phyloP scores from a whole-genome alignment of 169 alveolate genomes.

The Theileria luwenshuni region DNA sequence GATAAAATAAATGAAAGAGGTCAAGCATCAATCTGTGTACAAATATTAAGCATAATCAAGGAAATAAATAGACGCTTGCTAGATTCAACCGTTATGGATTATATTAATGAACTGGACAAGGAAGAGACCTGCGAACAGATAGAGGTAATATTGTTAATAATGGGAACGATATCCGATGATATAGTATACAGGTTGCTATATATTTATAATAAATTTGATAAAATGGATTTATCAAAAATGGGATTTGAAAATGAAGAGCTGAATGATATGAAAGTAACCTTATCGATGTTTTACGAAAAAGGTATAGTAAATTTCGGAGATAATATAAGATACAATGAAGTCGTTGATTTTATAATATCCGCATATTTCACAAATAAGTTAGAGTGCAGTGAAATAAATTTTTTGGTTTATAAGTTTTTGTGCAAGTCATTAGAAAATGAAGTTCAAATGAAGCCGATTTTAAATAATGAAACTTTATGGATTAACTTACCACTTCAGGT shows the following conservation, averaged over 20 bases:
- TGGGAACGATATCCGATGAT: not conserved
- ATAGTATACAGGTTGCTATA: not conserved
- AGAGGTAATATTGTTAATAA: slow-evolving; percentile 2
- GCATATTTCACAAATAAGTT: not conserved
- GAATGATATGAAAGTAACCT: not conserved
- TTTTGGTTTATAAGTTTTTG: not conserved
- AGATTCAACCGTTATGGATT: slow-evolving; percentile 2
- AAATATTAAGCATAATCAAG: not conserved
- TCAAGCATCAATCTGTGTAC: not conserved
- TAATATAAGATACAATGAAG: not conserved
- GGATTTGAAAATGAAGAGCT: not conserved
- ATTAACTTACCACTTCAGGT: not conserved
- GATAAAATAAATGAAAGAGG: not conserved
- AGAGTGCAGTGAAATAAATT: not conserved
- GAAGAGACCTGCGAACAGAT: not conserved
- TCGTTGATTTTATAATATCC: not conserved
- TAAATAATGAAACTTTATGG: not conserved
- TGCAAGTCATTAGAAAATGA: not conserved
- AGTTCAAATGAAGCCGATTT: not conserved
- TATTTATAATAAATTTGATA: not conserved
- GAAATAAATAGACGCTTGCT: not conserved
- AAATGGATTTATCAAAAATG: not conserved
- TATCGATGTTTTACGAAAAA: not conserved
- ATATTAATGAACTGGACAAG: not conserved
- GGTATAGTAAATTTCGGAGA: not conserved